A percentile compares a stretch with the other conserved stretches of the same genome.
These are phyloP conservation scores for Zasmidium angulare DNA, from an alignment of 2,329 filamentous ascomycete species.

Conservation along the genomic window DNA sequence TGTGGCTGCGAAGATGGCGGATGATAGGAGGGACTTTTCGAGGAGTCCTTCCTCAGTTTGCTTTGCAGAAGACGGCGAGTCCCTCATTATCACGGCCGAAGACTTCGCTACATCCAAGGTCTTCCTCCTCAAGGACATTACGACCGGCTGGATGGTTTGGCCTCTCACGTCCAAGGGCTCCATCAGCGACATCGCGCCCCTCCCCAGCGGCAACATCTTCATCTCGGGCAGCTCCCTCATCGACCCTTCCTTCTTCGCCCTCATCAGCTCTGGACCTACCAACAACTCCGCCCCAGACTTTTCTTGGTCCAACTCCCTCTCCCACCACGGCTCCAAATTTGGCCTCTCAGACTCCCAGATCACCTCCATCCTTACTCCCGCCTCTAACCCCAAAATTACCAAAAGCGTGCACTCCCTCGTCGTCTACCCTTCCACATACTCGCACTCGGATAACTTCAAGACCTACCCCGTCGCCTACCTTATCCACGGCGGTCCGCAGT, in stretches of 20 bases:
- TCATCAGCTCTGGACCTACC: slow-evolving; percentile 56
- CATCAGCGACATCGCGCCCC: slow-evolving; percentile 53
- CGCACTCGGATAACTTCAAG: slow-evolving; percentile 25
- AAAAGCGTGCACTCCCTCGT: slow-evolving; percentile 64
- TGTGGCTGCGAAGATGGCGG: background rate
- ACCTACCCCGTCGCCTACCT: slow-evolving; percentile 35
- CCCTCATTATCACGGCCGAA: slow-evolving; percentile 73
- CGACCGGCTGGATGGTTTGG: background rate
- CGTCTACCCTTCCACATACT: slow-evolving; percentile 31
- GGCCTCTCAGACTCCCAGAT: slow-evolving; percentile 65
- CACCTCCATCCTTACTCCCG: slow-evolving; percentile 68
- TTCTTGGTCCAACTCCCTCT: slow-evolving; percentile 51
- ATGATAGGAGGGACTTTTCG: background rate
- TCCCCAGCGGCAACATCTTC: slow-evolving; percentile 58
- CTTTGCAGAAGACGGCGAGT: slow-evolving; percentile 56
- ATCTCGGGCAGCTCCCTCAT: slow-evolving; percentile 67
- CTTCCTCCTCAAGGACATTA: slow-evolving; percentile 40
- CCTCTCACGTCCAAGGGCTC: slow-evolving; percentile 58
- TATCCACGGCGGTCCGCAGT: slow-evolving; percentile 35
- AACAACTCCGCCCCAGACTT: slow-evolving; percentile 33
- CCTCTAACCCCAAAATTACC: slow-evolving; percentile 50
- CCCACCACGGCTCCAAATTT: slow-evolving; percentile 65
- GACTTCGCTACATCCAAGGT: slow-evolving; percentile 63
- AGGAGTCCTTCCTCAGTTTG: slow-evolving; percentile 50
- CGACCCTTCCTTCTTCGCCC: slow-evolving; percentile 69